Base-by-base conservation (phyloP, 306 rosid species). In the Fragaria vesca region DNA sequence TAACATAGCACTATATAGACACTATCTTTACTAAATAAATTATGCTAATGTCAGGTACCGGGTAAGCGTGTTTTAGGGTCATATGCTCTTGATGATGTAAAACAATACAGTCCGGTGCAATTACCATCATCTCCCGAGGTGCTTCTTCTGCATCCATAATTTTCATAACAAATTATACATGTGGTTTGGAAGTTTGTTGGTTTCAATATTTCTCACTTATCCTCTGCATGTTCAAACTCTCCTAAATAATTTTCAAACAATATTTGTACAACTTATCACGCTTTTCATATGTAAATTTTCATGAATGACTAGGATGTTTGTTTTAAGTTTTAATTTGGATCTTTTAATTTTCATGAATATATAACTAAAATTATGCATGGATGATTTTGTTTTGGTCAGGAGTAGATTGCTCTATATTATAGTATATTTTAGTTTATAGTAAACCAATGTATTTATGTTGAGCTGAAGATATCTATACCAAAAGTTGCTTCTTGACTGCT, bases 21-120 rank as follows among this genome's bases (percentile, higher is more conserved):
- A 42, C 83, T 68, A 54, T 84, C 67, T 73, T 78, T 46, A 71
- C 81, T 78, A 30, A 83, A 57, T 42, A 55, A 11, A 46, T 12
- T 75, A 71, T 78, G 34, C 21, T 73, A 71, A 76, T 57, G 40
- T 8, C 85, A 95, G 98, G 97, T 92, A 66, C 98, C 97, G 80
- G 98, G 98, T 75, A 97, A 91, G 85, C 87, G 95, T 68, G 89
- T 92, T 79, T 79, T 95, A 78, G 97, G 97, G 52, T 89, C 90
- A 42, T 92, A 84, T 79, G 83, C 89, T 79, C 97, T 95, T 73
- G 98, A 91, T 62, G 96, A 92, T 81, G 98, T 91, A 50, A 93
- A 89, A 80, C 97, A 89, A 66, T 91, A 88, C 77, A 77, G 76
- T 82, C 93, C 97, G 45, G 90, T 91, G 45, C 50, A 69, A 85